Percentiles rank a stretch among this genome's conserved stretches.
These are phyloP conservation scores for Plenodomus lindquistii DNA, from an alignment of 2,329 filamentous ascomycete species.

Conservation along the genomic window DNA sequence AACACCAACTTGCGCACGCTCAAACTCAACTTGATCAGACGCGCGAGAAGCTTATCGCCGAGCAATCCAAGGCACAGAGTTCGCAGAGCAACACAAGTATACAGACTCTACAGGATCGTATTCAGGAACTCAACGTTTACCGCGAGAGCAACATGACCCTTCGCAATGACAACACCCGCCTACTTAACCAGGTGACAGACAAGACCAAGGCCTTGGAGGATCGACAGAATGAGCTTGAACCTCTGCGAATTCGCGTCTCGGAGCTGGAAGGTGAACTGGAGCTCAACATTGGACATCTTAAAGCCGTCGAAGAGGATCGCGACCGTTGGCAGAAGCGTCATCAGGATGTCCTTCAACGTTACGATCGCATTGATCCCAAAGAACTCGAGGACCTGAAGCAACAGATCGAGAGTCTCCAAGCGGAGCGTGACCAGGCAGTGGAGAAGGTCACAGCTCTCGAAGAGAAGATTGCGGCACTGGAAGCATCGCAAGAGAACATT, in stretches of 20 bases:
- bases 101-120: conserved; percentile 88
- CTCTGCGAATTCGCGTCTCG: conserved; percentile 76
- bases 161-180: conserved; percentile 80
- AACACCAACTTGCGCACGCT: conserved; percentile 86
- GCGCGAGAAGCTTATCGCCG: conserved; percentile 86
- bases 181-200: conserved; percentile 74
- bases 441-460: conserved; percentile 54
- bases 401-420: conserved; percentile 61
- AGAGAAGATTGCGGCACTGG: conserved; percentile 49
- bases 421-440: conserved; percentile 59
- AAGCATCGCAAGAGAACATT: conserved; percentile 47
- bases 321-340: conserved; percentile 96
- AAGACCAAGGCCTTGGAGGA: conserved; percentile 76
- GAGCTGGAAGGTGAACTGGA: conserved; percentile 82
- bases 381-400: conserved; percentile 89
- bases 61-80: conserved; percentile 74
- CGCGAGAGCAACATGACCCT: conserved; percentile 92
- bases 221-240: conserved; percentile 75
- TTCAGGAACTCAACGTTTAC: conserved; percentile 94
- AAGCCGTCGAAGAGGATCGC: conserved; percentile 85
- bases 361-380: conserved; percentile 90
- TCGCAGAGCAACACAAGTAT: conserved; percentile 76
- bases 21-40: conserved; percentile 88
- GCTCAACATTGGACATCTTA: conserved; percentile 84
- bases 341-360: conserved; percentile 93